These are phyloP conservation scores for Venustampulla echinocandica DNA, from an alignment of 495 filamentous ascomycete genomes.

Conservation along the genomic window DNA sequence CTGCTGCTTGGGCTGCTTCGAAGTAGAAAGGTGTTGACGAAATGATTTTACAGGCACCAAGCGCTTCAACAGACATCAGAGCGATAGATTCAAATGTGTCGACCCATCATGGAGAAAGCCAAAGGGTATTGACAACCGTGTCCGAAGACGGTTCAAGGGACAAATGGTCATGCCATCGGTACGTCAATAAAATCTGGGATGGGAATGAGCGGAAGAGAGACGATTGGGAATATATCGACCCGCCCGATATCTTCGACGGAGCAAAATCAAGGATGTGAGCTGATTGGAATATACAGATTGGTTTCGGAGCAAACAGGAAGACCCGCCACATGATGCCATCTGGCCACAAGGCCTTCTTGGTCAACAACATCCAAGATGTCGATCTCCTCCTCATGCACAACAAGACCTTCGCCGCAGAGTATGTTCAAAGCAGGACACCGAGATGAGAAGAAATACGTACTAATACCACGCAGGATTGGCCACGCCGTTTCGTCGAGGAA, in stretches of 20 bases:
- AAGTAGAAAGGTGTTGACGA: slow-evolving; percentile 3
- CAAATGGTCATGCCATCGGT: slow-evolving; percentile 96
- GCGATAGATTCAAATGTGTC: slow-evolving; percentile 88
- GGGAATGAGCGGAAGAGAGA: slow-evolving; percentile 1
- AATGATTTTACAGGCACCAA: slow-evolving; percentile 55
- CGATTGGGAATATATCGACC: slow-evolving; percentile 1
- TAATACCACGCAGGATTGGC: slow-evolving; percentile 61
- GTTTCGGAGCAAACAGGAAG: slow-evolving; percentile 97
- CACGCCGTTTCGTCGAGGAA: slow-evolving; percentile 97
- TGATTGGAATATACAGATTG: slow-evolving; percentile 56
- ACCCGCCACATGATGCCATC: slow-evolving; percentile 97
- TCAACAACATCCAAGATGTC: slow-evolving; percentile 89
- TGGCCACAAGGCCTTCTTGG: slow-evolving; percentile 99
- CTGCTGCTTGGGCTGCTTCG: not conserved
- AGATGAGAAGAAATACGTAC: not conserved
- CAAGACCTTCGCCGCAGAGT: slow-evolving; percentile 97
- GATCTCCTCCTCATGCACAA: slow-evolving; percentile 99
- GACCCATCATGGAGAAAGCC: slow-evolving; percentile 91
- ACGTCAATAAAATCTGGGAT: slow-evolving; percentile 34
- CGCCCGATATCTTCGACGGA: slow-evolving; percentile 1
- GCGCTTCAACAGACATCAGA: slow-evolving; percentile 92
- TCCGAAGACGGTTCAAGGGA: slow-evolving; percentile 88
- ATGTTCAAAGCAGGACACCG: slow-evolving; percentile 37
- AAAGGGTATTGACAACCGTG: slow-evolving; percentile 96
- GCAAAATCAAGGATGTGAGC: slow-evolving; percentile 6